Percentiles rank a stretch among this genome's conserved stretches.
Conservation (phyloP, 2,329 filamentous ascomycete genomes). For the Orbilia ellipsospora region DNA sequence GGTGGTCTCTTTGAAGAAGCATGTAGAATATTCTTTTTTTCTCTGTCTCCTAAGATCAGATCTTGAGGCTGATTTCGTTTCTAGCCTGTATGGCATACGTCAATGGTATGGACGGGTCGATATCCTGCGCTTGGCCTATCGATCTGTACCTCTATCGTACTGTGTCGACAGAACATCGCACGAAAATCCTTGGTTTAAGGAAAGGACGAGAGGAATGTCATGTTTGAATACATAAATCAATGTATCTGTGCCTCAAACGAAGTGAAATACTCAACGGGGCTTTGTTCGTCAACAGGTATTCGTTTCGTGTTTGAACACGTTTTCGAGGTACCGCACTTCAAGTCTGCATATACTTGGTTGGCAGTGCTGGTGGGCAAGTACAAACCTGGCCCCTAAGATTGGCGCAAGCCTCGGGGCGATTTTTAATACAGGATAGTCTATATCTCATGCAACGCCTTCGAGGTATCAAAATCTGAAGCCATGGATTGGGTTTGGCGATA, state of each 20-base stretch:
- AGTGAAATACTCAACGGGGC: constrained; percentile 2
- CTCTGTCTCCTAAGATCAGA: no score
- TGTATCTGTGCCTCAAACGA: constrained; percentile 27
- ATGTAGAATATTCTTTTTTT: not conserved
- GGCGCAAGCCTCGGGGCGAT: no score
- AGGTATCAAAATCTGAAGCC: not conserved
- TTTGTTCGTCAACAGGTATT: constrained; percentile 43
- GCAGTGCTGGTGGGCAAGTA: constrained; percentile 14
- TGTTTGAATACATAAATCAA: not conserved
- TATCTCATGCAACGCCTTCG: constrained; percentile 14
- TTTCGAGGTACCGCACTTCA: constrained; percentile 17
- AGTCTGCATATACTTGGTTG: not conserved
- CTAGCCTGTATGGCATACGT: not conserved
- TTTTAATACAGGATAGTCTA: no score
- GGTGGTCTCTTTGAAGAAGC: constrained; percentile 13
- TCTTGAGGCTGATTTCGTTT: no score
- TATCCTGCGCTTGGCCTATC: no score
- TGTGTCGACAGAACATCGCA: not conserved
- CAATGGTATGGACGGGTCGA: no score
- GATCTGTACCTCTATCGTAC: no score
- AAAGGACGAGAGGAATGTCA: not conserved
- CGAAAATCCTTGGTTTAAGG: not conserved
- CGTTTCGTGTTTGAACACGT: constrained; percentile 55
- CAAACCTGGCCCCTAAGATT: constrained; percentile 3
- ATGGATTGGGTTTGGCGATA: constrained; percentile 16